A percentile compares a stretch with the other conserved stretches of the same genome.
Conservation (phyloP, 2,329 filamentous ascomycete species). For the Onygenales sp. region DNA sequence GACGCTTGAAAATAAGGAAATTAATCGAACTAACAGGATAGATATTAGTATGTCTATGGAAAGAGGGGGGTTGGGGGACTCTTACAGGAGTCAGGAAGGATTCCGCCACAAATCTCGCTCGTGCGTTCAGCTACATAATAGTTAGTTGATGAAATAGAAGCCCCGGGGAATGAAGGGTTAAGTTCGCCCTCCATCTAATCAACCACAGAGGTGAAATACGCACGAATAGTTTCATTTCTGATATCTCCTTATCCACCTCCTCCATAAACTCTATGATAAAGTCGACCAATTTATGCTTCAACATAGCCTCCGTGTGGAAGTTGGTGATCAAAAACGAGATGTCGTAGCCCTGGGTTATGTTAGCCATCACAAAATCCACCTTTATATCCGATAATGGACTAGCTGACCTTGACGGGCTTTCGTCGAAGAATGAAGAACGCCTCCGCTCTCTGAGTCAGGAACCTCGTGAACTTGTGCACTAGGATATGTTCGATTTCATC, state of each 20-base stretch:
- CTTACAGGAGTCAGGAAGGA: conserved; percentile 90
- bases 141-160: conserved; percentile 22
- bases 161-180: not conserved
- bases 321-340: conserved; percentile 99
- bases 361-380: conserved; percentile 13
- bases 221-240: conserved; percentile 99
- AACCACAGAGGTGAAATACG: conserved; percentile 26
- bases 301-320: conserved; percentile 96
- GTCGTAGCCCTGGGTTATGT: conserved; percentile 70
- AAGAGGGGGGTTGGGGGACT: conserved; percentile 7
- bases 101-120: conserved; percentile 95
- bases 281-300: conserved; percentile 98
- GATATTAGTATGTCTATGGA: conserved; percentile 6
- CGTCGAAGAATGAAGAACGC: conserved; percentile 92
- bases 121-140: conserved; percentile 67
- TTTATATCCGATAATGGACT: not conserved
- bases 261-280: conserved; percentile 99
- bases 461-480: conserved; percentile 96
- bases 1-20: not conserved
- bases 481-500: conserved; percentile 98
- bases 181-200: not conserved
- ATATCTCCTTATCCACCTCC: conserved; percentile 99
- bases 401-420: conserved; percentile 79
- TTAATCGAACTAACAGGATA: conserved; percentile 20
- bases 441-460: conserved; percentile 91